Conservation (phyloP, 441 rosid species). For the Daphne laureola region DNA sequence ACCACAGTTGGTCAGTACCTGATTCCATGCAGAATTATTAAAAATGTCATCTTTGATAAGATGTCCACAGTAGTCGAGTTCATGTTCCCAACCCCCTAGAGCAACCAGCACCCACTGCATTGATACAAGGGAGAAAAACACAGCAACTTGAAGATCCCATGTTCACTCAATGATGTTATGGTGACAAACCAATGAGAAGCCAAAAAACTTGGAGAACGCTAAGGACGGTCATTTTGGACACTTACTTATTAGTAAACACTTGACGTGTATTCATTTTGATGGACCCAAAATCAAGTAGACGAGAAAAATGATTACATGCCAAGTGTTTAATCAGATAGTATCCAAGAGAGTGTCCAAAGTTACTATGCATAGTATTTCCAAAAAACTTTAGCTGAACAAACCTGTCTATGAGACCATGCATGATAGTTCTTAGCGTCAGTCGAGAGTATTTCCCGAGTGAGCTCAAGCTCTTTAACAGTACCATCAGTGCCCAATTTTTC, state of each 20-base stretch:
- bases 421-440: constrained; percentile 85
- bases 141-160: constrained; percentile 4
- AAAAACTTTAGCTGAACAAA: constrained; percentile 19
- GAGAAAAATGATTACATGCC: no score
- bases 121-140: background rate
- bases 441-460: constrained; percentile 51
- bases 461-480: constrained; percentile 52
- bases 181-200: background rate
- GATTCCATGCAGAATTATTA: constrained; percentile 98
- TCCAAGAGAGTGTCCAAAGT: no score
- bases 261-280: no score
- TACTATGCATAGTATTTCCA: no score
- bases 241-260: no score
- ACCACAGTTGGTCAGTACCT: constrained; percentile 32
- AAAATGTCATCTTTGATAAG: constrained; percentile 78
- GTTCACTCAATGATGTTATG: background rate
- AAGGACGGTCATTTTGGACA: no score
- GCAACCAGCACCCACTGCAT: constrained; percentile 75
- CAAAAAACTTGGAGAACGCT: no score
- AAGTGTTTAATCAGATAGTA: no score
- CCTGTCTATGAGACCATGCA: constrained; percentile 99
- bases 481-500: constrained; percentile 72
- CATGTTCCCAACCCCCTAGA: constrained; percentile 92
- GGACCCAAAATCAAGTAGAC: no score
- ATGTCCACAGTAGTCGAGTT: constrained; percentile 67